phyloP scores from a whole-genome alignment of 2,329 filamentous ascomycete species.

The Nannizziopsis barbatae region DNA sequence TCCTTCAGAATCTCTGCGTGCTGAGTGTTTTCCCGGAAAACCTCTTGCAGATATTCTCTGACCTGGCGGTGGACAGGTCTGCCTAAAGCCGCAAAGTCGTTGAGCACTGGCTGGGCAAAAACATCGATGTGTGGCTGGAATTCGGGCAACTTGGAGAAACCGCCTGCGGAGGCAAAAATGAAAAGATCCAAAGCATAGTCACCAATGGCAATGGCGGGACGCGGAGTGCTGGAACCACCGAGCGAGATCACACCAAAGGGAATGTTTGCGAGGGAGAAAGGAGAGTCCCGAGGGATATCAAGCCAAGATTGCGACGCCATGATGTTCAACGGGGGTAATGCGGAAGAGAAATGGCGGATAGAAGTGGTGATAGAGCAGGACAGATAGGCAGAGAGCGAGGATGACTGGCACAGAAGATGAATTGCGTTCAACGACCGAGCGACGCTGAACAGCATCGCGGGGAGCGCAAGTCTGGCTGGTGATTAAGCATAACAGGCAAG shows the following conservation, averaged over 20 bases:
- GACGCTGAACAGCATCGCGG: background rate
- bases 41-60: slow-evolving; percentile 54
- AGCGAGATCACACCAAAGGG: slow-evolving; percentile 74
- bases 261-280: slow-evolving; percentile 69
- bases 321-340: background rate
- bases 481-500: background rate
- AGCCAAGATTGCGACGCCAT: slow-evolving; percentile 44
- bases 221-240: slow-evolving; percentile 43
- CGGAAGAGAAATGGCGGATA: slow-evolving; percentile 3
- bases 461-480: background rate
- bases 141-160: slow-evolving; percentile 48
- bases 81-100: slow-evolving; percentile 63
- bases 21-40: slow-evolving; percentile 51
- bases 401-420: background rate
- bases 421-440: background rate
- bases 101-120: slow-evolving; percentile 56
- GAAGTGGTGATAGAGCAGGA: slow-evolving; percentile 2
- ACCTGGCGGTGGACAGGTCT: slow-evolving; percentile 57
- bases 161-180: slow-evolving; percentile 47
- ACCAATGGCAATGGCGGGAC: slow-evolving; percentile 61
- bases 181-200: slow-evolving; percentile 59
- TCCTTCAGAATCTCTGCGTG: slow-evolving; percentile 52
- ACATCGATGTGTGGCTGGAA: slow-evolving; percentile 49
- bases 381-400: slow-evolving; percentile 4
- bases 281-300: slow-evolving; percentile 47